Conservation (phyloP, 2,329 filamentous ascomycete genomes). For the Arthrobotrys conoides region DNA sequence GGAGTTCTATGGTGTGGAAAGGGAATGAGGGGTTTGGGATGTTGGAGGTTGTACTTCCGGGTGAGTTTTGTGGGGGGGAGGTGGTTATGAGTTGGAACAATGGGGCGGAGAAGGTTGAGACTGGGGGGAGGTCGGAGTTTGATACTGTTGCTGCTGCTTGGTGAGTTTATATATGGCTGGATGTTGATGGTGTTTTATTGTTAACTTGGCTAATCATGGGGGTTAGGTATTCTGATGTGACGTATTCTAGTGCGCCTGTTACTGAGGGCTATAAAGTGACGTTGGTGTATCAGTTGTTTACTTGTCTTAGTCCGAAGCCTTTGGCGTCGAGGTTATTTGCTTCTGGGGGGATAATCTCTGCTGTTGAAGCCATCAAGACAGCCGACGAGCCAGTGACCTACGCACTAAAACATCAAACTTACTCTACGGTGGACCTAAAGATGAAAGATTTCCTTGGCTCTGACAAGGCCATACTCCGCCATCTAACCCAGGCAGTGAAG, state of each 20-base stretch:
- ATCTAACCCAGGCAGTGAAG: slow-evolving; percentile 1
- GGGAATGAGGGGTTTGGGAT: too few species aligned
- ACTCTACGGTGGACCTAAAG: not conserved
- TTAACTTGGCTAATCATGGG: not conserved
- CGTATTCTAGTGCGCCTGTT: not conserved
- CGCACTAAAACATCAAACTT: not conserved
- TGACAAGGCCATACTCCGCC: slow-evolving; percentile 5
- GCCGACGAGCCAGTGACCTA: not conserved
- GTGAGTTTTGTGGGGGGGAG: slow-evolving; percentile 20
- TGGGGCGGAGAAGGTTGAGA: slow-evolving; percentile 1
- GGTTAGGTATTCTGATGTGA: slow-evolving; percentile 28
- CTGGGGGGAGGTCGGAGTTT: slow-evolving; percentile 3
- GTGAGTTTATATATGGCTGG: too few species aligned
- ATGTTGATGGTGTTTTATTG: too few species aligned
- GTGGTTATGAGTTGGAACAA: not conserved
- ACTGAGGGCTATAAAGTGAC: slow-evolving; percentile 28
- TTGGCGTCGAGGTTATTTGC: too few species aligned
- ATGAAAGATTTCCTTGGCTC: not conserved
- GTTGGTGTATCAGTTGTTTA: not conserved
- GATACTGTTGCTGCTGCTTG: slow-evolving; percentile 30
- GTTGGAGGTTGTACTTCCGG: slow-evolving; percentile 25
- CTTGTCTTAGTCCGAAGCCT: too few species aligned
- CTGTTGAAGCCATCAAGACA: not conserved
- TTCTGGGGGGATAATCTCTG: not conserved
- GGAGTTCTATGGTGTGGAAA: too few species aligned